Base-by-base conservation (phyloP, 495 filamentous ascomycete species). In the Aspergillus affinis region DNA sequence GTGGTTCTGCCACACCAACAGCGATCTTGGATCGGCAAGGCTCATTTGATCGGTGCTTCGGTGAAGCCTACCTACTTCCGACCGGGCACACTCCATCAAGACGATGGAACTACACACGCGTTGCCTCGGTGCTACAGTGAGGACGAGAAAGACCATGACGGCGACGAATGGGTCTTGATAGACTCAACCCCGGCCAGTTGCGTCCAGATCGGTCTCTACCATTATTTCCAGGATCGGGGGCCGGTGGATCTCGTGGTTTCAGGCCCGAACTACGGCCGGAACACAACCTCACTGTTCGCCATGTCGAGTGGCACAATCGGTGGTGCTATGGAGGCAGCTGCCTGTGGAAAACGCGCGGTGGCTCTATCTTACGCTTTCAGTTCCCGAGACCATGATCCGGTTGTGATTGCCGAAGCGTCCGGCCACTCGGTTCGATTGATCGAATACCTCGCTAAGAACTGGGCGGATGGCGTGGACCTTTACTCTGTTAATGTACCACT, bases 11-110 rank as follows among this genome's bases (percentile, higher is more conserved):
- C 94, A 0, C 88, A 97, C 73, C 86, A 86, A 10, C 94, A 98
- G 74, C 88, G 93, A 51, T 95, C 91, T 55, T 98, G 94, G 94
- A 97, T 98, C 65, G 92, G 92, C 57, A 98, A 98, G 78, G 94
- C 94, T 20, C 93, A 98, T 70, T 86, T 97, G 48, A 88, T 96
- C 61, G 91, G 91, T 56, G 86, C 90, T 65, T 87, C 88, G 19
- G 84, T 96, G 46, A 90, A 88, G 59, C 91, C 93, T 4, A 86
- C 86, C n/a, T 96, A 96, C 75, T 98, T 93, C 80, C 89, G 90
- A 8, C 81, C 84, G 10, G 78, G 82, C 55, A 80, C 86, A 0
- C 72, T 88, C 4, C 82, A 84, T 65, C 69, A 81, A 58, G 86
- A 89, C 67, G 82, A 89, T 63, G 90, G 90, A 32, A 88, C 85